These are phyloP conservation scores for Jatropha multifida DNA, from an alignment of 441 rosid species.

Conservation along the genomic window DNA sequence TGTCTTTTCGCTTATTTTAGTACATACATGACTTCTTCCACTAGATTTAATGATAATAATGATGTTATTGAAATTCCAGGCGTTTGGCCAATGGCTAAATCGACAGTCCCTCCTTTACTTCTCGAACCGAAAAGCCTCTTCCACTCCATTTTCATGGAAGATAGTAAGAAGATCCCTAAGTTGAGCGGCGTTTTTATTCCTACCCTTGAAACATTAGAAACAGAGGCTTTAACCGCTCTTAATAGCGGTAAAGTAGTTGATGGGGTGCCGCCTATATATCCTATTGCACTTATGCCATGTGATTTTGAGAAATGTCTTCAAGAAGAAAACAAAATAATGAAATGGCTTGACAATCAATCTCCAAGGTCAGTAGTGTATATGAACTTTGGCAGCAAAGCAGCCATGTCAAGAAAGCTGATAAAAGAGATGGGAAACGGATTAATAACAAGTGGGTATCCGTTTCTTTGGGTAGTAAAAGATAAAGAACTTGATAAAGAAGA, in stretches of 20 bases:
- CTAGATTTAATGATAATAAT: no score
- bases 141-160: conserved; percentile 1
- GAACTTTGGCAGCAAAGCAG: conserved; percentile 35
- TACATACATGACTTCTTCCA: no score
- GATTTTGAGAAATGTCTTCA: conserved; percentile 16
- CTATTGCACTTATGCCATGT: conserved; percentile 22
- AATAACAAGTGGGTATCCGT: conserved; percentile 22
- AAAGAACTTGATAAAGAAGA: conserved; percentile 34
- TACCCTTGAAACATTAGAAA: conserved; percentile 33
- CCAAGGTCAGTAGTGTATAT: conserved; percentile 23
- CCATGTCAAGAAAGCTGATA: conserved; percentile 31
- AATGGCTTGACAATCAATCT: conserved; percentile 22
- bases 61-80: conserved; percentile 26
- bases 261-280: conserved; percentile 22
- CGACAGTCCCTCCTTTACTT: conserved; percentile 26
- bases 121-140: conserved; percentile 13
- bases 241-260: conserved; percentile 9
- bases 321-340: neutral
- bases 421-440: conserved; percentile 35
- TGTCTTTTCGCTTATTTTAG: conserved; percentile 14
- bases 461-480: conserved; percentile 35
- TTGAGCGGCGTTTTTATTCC: conserved; percentile 32
- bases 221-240: conserved; percentile 12
- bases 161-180: conserved; percentile 2
- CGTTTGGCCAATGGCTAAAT: conserved; percentile 19